Percentiles rank a stretch among this genome's conserved stretches.
These are phyloP conservation scores for Candida tibetensis DNA, from an alignment of 805 yeast genomes.

Conservation along the genomic window DNA sequence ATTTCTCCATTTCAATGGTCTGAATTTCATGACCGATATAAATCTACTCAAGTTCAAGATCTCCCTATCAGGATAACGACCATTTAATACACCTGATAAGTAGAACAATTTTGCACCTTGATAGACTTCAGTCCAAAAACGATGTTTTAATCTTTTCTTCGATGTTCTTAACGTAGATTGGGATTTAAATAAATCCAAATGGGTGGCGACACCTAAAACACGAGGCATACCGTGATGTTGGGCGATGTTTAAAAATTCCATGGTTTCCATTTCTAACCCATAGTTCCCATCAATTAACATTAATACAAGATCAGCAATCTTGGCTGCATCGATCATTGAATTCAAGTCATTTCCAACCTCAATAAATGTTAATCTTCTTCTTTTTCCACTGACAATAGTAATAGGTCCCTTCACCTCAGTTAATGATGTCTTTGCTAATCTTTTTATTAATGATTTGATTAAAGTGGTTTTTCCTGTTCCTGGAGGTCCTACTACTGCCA, in stretches of 20 bases:
- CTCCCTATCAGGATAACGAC: slow-evolving; percentile 97
- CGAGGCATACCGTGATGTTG: slow-evolving; percentile 99
- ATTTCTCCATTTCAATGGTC: slow-evolving; percentile 99
- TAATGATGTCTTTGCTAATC: slow-evolving; percentile 83
- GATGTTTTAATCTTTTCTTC: slow-evolving; percentile 84
- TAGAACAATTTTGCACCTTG: slow-evolving; percentile 96
- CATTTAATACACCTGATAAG: slow-evolving; percentile 92
- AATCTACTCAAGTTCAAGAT: slow-evolving; percentile 87
- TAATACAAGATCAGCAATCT: slow-evolving; percentile 88
- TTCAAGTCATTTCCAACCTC: slow-evolving; percentile 92
- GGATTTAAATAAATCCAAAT: slow-evolving; percentile 87
- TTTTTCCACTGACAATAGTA: slow-evolving; percentile 93
- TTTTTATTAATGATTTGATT: slow-evolving; percentile 80
- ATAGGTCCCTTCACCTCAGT: slow-evolving; percentile 92
- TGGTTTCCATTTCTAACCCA: slow-evolving; percentile 99
- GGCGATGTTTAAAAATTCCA: slow-evolving; percentile 94
- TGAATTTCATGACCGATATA: slow-evolving; percentile 94
- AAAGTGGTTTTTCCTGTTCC: slow-evolving; percentile 97
- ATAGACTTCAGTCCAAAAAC: slow-evolving; percentile 99
- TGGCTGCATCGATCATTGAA: slow-evolving; percentile 95
- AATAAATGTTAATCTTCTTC: slow-evolving; percentile 86
- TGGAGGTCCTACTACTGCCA: slow-evolving; percentile 97
- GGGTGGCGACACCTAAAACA: slow-evolving; percentile 92
- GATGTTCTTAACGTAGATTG: slow-evolving; percentile 87
- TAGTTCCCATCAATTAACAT: slow-evolving; percentile 93